Base-by-base conservation (phyloP, 116 monocot species). In the Iris pallida region DNA sequence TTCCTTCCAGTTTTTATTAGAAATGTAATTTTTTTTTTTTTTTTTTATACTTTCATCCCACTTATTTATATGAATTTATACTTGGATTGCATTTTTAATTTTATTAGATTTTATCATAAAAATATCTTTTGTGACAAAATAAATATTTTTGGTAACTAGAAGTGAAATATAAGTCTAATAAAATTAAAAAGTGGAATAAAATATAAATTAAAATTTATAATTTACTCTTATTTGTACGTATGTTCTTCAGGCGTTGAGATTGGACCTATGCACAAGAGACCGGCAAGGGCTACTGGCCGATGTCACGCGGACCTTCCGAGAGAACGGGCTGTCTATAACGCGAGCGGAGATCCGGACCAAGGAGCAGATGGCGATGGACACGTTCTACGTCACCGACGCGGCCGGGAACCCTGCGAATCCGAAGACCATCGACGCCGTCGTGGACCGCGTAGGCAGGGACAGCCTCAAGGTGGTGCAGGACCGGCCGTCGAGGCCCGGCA, bases 271-370 rank as follows among this genome's bases (percentile, higher is more conserved):
- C 54, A 56, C 71, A 15, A 42, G 45, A 51, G 86, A 86, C 57
- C 55, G 71, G 2, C 64, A 46, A 3, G 85, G 80, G 5, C 70
- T 79, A 4, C 79, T 86, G 5, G 76, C 79, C 7, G 70, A 77
- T 13, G 76, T 82, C 1, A 86, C 86, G 4, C 45, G 86, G 43
- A 71, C 73, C 6, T 77, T 86, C 53, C 64, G 86, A 56, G 86
- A 86, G 66, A 74, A 82, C 13, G 79, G 86, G 9, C 64, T 86
- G n/a, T 66, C 76, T 1, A 70, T 87, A 20, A 42, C 66, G n/a
- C 74, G 71, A 17, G 87, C 83, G 4, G 83, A 87, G 74, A 74
- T 87, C 53, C 68, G 80, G 3, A 80, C 83, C 3, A 69, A 69
- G 16, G 71, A 16, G 12, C 65, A 79, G 41, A 80, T 59, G 68